phyloP scores from a whole-genome alignment of 345 rosid species.

The Erucastrum elatum region DNA sequence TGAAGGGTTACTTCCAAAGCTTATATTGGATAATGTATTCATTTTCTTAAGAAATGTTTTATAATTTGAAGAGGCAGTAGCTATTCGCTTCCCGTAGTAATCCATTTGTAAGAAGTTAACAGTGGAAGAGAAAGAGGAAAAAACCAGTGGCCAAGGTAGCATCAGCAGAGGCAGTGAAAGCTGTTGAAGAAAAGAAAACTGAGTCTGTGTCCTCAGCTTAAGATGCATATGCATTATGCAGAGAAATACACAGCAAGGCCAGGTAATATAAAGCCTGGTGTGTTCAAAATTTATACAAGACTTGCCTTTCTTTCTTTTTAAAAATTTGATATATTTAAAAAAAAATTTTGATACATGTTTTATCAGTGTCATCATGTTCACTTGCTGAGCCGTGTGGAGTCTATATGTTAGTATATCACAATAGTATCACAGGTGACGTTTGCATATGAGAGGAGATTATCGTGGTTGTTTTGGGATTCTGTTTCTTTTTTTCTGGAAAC shows the following conservation, averaged over 20 bases:
- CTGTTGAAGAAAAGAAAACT: slow-evolving; percentile 50
- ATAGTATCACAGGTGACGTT: slow-evolving; percentile 19
- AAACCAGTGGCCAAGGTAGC: slow-evolving; percentile 39
- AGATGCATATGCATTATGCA: slow-evolving; percentile 21
- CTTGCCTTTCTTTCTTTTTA: not conserved
- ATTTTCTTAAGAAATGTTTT: too few species aligned
- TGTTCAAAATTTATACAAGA: slow-evolving; percentile 13
- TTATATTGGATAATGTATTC: too few species aligned
- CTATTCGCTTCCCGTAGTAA: too few species aligned
- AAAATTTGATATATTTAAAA: not conserved
- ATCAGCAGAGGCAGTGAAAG: slow-evolving; percentile 29
- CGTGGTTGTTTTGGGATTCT: slow-evolving; percentile 3
- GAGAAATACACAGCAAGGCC: not conserved
- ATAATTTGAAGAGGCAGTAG: too few species aligned
- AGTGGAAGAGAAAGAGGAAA: slow-evolving; percentile 63
- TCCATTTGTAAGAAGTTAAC: slow-evolving; percentile 42
- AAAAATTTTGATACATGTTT: slow-evolving; percentile 13
- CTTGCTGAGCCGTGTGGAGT: slow-evolving; percentile 18
- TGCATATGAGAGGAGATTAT: slow-evolving; percentile 26
- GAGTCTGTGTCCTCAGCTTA: slow-evolving; percentile 54
- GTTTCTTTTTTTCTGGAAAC: not conserved
- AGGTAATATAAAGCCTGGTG: slow-evolving; percentile 13
- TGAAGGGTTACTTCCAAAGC: too few species aligned
- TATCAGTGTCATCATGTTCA: slow-evolving; percentile 7
- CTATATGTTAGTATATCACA: slow-evolving; percentile 22